Evolutionary conservation across 352 stramenopile genomes (phyloP).

Genomic region (Pythium sp.): DNA sequence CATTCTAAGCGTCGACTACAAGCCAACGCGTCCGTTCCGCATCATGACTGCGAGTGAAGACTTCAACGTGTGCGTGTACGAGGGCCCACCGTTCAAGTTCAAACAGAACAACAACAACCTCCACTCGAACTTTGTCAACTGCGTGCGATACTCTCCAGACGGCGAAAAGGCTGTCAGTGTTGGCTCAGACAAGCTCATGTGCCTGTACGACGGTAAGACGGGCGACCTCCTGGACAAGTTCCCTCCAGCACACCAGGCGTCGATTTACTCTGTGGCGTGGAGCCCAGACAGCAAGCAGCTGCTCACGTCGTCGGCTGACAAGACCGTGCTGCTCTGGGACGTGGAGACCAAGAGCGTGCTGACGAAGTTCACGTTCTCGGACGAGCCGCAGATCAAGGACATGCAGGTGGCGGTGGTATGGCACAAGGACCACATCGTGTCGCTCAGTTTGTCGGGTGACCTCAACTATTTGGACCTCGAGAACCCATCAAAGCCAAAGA

Average conservation of each 20-base stretch:
- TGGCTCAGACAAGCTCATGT: slow-evolving; percentile 94
- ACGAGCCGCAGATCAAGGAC: slow-evolving; percentile 73
- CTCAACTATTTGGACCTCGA: slow-evolving; percentile 76
- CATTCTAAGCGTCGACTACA: slow-evolving; percentile 91
- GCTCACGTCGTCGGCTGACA: slow-evolving; percentile 95
- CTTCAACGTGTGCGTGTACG: slow-evolving; percentile 93
- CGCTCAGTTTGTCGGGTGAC: slow-evolving; percentile 81
- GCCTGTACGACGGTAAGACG: slow-evolving; percentile 93
- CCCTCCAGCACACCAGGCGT: slow-evolving; percentile 81
- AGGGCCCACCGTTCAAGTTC: slow-evolving; percentile 96
- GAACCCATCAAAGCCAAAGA: slow-evolving; percentile 67
- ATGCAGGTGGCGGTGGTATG: slow-evolving; percentile 80
- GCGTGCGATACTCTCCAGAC: slow-evolving; percentile 91
- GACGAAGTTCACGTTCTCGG: slow-evolving; percentile 77
- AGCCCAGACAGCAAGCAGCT: slow-evolving; percentile 88
- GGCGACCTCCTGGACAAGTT: slow-evolving; percentile 85
- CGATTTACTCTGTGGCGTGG: slow-evolving; percentile 95
- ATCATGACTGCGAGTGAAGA: slow-evolving; percentile 96
- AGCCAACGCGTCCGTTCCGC: slow-evolving; percentile 91
- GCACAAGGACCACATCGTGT: slow-evolving; percentile 77
- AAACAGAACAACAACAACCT: slow-evolving; percentile 91
- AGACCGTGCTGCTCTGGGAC: slow-evolving; percentile 93
- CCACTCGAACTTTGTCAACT: slow-evolving; percentile 96
- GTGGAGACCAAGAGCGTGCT: slow-evolving; percentile 67
- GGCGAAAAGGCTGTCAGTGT: slow-evolving; percentile 90